A percentile compares a stretch with the other conserved stretches of the same genome.
phyloP scores from a whole-genome alignment of 768 basidiomycete species.

The Psilocybe azurescens region DNA sequence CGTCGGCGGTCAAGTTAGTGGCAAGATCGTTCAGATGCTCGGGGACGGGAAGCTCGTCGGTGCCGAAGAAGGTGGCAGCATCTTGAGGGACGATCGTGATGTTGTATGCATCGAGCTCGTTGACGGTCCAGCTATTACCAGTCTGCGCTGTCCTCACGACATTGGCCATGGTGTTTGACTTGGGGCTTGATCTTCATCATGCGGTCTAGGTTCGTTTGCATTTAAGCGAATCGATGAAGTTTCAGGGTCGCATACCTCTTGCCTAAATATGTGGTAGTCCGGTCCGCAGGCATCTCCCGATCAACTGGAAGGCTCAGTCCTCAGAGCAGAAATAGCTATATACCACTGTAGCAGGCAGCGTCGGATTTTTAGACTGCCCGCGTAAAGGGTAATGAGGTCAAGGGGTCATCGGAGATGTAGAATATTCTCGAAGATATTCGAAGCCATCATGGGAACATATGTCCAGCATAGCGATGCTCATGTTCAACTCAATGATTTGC shows the following conservation, averaged over 20 bases:
- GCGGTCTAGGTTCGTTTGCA: neutral
- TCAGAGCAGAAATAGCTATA: neutral
- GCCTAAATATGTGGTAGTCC: neutral
- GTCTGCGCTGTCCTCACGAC: neutral
- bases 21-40: constrained; percentile 13
- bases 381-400: neutral
- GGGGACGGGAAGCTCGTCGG: constrained; percentile 24
- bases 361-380: neutral
- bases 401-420: neutral
- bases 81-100: constrained; percentile 26
- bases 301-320: neutral
- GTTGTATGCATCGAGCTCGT: constrained; percentile 31
- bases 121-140: constrained; percentile 1
- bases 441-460: neutral
- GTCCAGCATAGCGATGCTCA: neutral
- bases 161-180: neutral
- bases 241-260: neutral
- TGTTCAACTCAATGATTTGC: neutral
- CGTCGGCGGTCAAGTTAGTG: constrained; percentile 4
- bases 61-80: constrained; percentile 29
- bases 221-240: neutral
- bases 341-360: neutral
- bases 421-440: neutral
- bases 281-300: neutral
- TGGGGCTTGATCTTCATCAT: neutral